phyloP scores from a whole-genome alignment of 257 asterid species.

The Verbena officinalis region DNA sequence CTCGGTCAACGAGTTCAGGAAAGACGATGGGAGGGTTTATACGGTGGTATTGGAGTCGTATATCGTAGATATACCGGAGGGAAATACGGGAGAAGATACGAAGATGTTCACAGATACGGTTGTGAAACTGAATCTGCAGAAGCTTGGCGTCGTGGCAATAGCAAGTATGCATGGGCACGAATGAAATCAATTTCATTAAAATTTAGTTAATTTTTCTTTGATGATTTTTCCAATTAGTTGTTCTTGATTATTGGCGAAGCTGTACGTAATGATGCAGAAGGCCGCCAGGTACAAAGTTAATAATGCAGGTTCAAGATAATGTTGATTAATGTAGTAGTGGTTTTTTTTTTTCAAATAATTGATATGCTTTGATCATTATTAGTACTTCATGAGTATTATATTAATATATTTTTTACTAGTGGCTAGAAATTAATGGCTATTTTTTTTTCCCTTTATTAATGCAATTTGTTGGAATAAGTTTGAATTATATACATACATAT shows the following conservation, averaged over 20 bases:
- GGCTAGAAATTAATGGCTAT: background rate
- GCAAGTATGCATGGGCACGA: constrained; percentile 31
- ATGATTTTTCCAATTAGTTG: background rate
- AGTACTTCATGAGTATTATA: too few species aligned
- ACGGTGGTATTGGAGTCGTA: constrained; percentile 81
- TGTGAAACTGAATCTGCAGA: constrained; percentile 76
- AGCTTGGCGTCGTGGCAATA: constrained; percentile 69
- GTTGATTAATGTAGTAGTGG: background rate
- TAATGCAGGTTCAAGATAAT: background rate
- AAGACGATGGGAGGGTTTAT: constrained; percentile 32
- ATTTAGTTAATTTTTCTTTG: too few species aligned
- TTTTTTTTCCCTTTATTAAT: background rate
- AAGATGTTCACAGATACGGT: constrained; percentile 84
- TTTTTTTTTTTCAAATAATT: background rate
- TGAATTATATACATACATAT: background rate
- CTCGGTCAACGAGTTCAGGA: constrained; percentile 55
- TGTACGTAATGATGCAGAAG: constrained; percentile 6
- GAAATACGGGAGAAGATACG: constrained; percentile 80
- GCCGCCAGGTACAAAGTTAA: constrained; percentile 11
- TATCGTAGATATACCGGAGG: constrained; percentile 82
- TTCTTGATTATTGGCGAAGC: constrained; percentile 8
- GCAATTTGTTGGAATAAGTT: constrained; percentile 22
- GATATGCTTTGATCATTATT: background rate
- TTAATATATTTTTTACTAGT: too few species aligned
- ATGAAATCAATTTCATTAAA: background rate